A percentile compares a stretch with the other conserved stretches of the same genome.
phyloP scores from a whole-genome alignment of 1,284 basidiomycete genomes.

The Cutaneotrichosporon spelunceum region DNA sequence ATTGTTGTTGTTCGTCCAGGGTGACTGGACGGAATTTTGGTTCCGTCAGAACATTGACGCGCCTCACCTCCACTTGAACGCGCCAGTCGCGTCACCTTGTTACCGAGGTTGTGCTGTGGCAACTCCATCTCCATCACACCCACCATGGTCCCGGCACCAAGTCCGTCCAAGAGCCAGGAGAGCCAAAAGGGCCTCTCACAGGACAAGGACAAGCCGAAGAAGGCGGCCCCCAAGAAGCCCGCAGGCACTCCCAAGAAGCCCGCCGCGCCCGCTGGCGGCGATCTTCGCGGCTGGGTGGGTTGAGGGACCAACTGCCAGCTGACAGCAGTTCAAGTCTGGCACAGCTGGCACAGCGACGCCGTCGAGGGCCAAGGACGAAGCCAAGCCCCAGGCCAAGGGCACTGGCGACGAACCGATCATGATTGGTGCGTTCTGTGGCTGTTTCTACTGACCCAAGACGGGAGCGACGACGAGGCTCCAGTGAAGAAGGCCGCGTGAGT shows the following conservation, averaged over 20 bases:
- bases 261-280: constrained; percentile 19
- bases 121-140: neutral
- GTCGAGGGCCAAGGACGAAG: constrained; percentile 11
- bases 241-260: constrained; percentile 13
- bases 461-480: constrained; percentile 42
- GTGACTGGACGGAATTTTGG: constrained; percentile 7
- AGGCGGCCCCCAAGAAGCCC: constrained; percentile 12
- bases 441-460: constrained; percentile 27
- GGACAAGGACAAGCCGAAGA: constrained; percentile 12
- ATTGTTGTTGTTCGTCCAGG: constrained; percentile 2
- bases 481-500: constrained; percentile 28
- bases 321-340: constrained; percentile 22
- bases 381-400: constrained; percentile 7
- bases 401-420: constrained; percentile 14
- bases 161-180: constrained; percentile 19
- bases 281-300: constrained; percentile 30
- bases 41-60: constrained; percentile 9
- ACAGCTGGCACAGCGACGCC: constrained; percentile 34
- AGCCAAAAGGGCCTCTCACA: constrained; percentile 1
- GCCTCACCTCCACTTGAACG: constrained; percentile 20
- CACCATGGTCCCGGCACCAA: constrained; percentile 18
- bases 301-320: neutral
- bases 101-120: neutral
- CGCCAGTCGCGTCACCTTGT: neutral
- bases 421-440: constrained; percentile 9